Evolutionary conservation across 73 alveolate species (phyloP), one percentile per base, ranked within the genome.

Genomic region (Stentor coeruleus): DNA sequence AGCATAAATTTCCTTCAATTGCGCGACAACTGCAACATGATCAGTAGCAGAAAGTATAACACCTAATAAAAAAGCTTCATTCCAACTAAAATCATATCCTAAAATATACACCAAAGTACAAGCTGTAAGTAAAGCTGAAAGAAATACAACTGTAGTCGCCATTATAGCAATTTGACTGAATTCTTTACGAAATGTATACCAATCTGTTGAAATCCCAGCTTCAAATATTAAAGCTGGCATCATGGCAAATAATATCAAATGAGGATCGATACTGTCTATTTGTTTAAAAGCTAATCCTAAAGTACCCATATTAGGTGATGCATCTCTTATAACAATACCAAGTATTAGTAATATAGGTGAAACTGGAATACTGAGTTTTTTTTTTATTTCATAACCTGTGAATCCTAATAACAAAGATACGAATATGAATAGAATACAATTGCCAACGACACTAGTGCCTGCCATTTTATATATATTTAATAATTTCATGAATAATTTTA

Each of bases 21-120:
- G 84, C 3, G 96, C 93, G 26, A 91, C 85, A 2, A 91, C 96
- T 31, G 96, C 96, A 6, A 91, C 96, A 37, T 92, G 91, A 77
- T 91, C 96, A 11, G 96, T 91, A 57, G 94, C 91, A 30, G 91
- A 80, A 14, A 91, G 58, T 79, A 91, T 76, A 35, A 89, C 91
- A 4, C 96, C 96, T 33, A 91, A 88, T 85, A 91, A 74, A 30
- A 91, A 87, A n/a, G 96, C 91, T n/a, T 91, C 92, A 37, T 66
- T 82, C 89, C 93, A 91, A 3, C 15, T 20, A 66, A 66, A 66
- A 33, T 66, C 79, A 2, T 66, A 66, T 31, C 37, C 79, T 66
- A 66, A 31, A 66, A 66, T 66, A 1, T 28, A 1, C 37, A 20
- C 14, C 14, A 66, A 14, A 15, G 37, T 15, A 2, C n/a, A 20